Percentiles rank a stretch among this genome's conserved stretches.
phyloP scores from a whole-genome alignment of 306 rosid species.

The Citrullus amarus region DNA sequence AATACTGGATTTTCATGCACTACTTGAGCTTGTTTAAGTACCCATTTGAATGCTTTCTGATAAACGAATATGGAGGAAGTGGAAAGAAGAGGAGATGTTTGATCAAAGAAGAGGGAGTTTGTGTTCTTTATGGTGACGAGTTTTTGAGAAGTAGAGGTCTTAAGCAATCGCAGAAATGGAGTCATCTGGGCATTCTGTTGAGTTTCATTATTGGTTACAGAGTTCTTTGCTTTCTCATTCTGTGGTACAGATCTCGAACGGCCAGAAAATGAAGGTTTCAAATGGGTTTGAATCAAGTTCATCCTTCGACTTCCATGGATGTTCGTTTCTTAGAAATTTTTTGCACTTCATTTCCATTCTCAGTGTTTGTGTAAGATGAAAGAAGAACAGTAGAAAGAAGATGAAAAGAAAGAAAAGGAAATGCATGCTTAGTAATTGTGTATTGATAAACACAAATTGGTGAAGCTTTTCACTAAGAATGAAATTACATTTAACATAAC shows the following conservation, averaged over 20 bases:
- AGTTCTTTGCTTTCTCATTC: slow-evolving; percentile 23
- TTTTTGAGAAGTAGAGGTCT: slow-evolving; percentile 22
- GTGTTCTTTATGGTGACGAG: slow-evolving; percentile 15
- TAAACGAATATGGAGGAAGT: slow-evolving; percentile 29
- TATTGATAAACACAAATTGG: too few relatives aligned
- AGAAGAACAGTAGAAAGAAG: too few relatives aligned
- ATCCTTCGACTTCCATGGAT: neutral
- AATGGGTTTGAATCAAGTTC: neutral
- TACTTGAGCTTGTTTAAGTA: slow-evolving; percentile 33
- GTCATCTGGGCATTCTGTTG: slow-evolving; percentile 23
- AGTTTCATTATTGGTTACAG: slow-evolving; percentile 26
- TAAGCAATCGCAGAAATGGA: slow-evolving; percentile 26
- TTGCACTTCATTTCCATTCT: neutral
- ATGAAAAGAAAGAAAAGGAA: too few relatives aligned
- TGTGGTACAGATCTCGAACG: slow-evolving; percentile 23
- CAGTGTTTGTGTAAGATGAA: too few relatives aligned
- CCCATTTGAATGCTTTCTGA: slow-evolving; percentile 37
- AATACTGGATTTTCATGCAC: slow-evolving; percentile 36
- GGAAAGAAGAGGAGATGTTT: slow-evolving; percentile 16
- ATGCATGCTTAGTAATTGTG: too few relatives aligned
- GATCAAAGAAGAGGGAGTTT: slow-evolving; percentile 13
- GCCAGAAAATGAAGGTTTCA: neutral
- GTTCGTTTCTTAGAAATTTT: neutral
- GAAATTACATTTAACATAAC: too few relatives aligned
- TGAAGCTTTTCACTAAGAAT: too few relatives aligned